Evolutionary conservation across 148 eudicot genomes (phyloP).

Genomic region (Agrostemma githago): DNA sequence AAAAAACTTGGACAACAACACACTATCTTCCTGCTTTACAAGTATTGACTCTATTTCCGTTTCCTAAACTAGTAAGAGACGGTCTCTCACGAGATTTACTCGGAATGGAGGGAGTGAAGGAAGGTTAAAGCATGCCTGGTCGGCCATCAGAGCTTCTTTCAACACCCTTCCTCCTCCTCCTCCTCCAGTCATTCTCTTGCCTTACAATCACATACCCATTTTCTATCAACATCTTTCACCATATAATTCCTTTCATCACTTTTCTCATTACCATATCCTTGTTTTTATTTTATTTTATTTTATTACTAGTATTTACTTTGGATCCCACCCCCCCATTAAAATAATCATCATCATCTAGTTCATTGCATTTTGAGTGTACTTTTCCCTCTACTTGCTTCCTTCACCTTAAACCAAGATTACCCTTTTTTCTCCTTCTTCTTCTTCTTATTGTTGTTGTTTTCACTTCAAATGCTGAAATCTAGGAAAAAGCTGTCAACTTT

Average conservation of each 20-base stretch:
- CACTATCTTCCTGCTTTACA: no score
- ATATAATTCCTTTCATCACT: not conserved
- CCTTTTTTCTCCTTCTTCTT: not conserved
- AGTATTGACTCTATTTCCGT: no score
- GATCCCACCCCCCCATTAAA: constrained; percentile 1
- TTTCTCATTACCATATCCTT: not conserved
- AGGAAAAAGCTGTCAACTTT: constrained; percentile 23
- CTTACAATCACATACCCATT: not conserved
- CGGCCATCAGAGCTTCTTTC: constrained; percentile 34
- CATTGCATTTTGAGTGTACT: constrained; percentile 25
- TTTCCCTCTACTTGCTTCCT: constrained; percentile 12
- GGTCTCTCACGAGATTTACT: no score
- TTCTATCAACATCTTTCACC: constrained; percentile 9
- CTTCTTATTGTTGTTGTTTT: constrained; percentile 5
- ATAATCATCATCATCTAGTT: not conserved
- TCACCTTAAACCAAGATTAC: constrained; percentile 19
- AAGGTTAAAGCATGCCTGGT: constrained; percentile 30
- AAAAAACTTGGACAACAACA: no score
- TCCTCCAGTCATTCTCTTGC: constrained; percentile 10
- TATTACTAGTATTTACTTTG: not conserved
- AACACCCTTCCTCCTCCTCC: constrained; percentile 10
- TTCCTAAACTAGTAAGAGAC: no score
- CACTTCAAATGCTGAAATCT: constrained; percentile 28
- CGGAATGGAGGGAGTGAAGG: not conserved
- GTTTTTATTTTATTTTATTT: not conserved